Evolutionary conservation across 208 protist genomes (phyloP), one percentile per base, ranked within the genome.

Genomic region (Crithidia acanthocephali): DNA sequence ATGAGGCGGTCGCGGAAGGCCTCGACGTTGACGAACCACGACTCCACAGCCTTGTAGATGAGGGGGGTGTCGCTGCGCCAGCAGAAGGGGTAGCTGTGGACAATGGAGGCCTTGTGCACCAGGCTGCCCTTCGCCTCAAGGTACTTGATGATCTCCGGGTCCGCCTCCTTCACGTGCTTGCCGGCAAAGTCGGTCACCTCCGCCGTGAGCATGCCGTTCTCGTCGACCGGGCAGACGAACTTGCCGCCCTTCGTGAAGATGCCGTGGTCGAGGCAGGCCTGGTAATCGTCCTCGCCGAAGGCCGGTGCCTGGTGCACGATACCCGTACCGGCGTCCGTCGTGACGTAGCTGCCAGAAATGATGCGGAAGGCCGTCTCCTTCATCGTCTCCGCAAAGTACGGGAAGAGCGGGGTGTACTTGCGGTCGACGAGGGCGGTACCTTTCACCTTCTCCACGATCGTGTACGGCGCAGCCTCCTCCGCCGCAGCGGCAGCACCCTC

Each of bases 221-320:
- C 97, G 85, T 99, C 98, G 42, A 99, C 95, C n/a, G 99, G 99
- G 88, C 99, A 99, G 25, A 94, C 72, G 13, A 94, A 44, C 20
- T 63, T 80, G 40, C 67, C 80, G 52, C 80, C 83, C 74, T 93
- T 87, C 30, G 87, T 83, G 50, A 99, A 95, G 42, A 99, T 81
- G n/a, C 96, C 97, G 62, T 92, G 27, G 32, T 74, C 75, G 20
- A 99, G 62, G 89, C 99, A 99, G 9, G 98, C 95, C 25, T 93
- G 85, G 85, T 98, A 99, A 97, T 99, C 99, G 69, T 99, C 99
- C 86, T 99, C 99, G 90, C 99, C 99, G 88, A 99, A 99, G 33
- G 92, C 98, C 20, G 99, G 99, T 28, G 99, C 99, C 65, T 96
- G 83, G 81, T 99, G 99, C 5, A 99, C 99, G 40, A 99, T 94